phyloP scores from a whole-genome alignment of 192 early-diverging fungal species.

The Paraglomus brasilianum region DNA sequence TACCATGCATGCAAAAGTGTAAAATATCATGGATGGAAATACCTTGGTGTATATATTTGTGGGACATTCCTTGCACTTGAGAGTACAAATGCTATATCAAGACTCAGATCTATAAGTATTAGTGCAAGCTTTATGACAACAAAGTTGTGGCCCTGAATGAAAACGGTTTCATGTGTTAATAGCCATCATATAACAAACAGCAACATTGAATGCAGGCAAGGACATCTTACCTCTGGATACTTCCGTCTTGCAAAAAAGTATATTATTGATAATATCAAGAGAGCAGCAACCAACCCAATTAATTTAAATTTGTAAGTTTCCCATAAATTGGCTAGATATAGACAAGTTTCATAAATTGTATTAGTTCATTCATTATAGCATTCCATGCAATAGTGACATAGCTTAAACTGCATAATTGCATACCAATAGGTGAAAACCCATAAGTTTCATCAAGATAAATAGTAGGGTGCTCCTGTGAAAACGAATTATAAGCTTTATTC shows the following conservation, averaged over 20 bases:
- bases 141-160: neutral
- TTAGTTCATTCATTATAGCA: neutral
- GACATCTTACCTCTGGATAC: neutral
- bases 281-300: neutral
- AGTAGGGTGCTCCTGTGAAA: neutral
- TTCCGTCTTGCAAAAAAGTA: conserved; percentile 8
- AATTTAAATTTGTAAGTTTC: conserved; percentile 3
- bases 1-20: neutral
- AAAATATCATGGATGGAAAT: neutral
- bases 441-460: neutral
- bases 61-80: neutral
- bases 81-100: conserved; percentile 1
- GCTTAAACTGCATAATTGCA: neutral
- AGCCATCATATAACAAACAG: neutral
- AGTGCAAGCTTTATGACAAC: conserved; percentile 6
- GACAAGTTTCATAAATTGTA: neutral
- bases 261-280: conserved; percentile 5
- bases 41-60: conserved; percentile 16
- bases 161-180: neutral
- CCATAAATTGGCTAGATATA: conserved; percentile 20
- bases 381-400: neutral
- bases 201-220: neutral
- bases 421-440: neutral
- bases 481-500: neutral
- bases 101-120: conserved; percentile 5